phyloP scores from a whole-genome alignment of 805 yeast species.

The Saccharomycopsis microspora region DNA sequence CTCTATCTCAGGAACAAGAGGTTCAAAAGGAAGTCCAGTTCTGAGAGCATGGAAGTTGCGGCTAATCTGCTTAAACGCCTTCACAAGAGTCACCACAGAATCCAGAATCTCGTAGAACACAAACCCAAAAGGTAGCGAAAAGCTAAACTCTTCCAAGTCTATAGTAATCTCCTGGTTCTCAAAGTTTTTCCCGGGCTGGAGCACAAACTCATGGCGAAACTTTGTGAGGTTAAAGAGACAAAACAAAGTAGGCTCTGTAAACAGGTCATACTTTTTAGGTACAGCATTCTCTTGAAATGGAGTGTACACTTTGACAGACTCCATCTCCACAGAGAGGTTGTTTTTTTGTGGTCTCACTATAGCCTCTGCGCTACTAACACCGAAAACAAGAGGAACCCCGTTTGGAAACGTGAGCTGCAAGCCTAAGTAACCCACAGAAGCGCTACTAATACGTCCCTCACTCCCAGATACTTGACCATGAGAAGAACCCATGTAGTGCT shows the following conservation, averaged over 20 bases:
- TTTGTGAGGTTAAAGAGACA: constrained; percentile 2
- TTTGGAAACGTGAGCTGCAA: not conserved
- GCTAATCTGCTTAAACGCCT: constrained; percentile 34
- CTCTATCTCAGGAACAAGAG: constrained; percentile 18
- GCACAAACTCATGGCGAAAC: not conserved
- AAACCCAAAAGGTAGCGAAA: constrained; percentile 13
- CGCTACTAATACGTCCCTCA: not conserved
- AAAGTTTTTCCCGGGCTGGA: not conserved
- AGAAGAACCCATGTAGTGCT: not conserved
- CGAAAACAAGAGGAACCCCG: not conserved
- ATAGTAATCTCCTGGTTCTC: not conserved
- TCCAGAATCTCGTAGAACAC: constrained; percentile 38
- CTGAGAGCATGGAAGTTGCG: constrained; percentile 30
- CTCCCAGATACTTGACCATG: not conserved
- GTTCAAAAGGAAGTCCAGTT: constrained; percentile 19
- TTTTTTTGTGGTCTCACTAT: not conserved
- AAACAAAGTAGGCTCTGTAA: not conserved
- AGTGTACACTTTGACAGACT: not conserved
- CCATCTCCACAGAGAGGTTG: too few species aligned
- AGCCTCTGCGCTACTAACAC: not conserved
- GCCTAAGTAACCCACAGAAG: not conserved
- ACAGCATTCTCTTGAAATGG: not conserved
- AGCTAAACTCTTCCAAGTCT: constrained; percentile 5
- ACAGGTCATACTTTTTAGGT: too few species aligned
- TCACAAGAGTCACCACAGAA: constrained; percentile 35